phyloP scores from a whole-genome alignment of 2,329 filamentous ascomycete species.

The Monilinia polystroma region DNA sequence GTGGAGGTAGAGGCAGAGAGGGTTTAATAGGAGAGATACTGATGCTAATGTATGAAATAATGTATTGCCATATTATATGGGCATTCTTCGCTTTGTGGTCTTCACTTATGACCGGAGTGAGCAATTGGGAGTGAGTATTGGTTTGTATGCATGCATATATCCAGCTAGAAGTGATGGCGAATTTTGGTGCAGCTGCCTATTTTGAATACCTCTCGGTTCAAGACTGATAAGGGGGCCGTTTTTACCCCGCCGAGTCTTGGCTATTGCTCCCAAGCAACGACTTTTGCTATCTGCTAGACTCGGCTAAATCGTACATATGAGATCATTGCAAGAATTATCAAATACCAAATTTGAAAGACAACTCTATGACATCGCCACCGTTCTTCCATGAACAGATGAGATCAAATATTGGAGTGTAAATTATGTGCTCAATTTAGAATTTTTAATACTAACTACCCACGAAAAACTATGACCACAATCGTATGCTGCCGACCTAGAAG shows the following conservation, averaged over 20 bases:
- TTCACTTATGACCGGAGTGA: not conserved
- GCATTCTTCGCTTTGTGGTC: not conserved
- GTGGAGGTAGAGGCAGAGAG: too few species aligned
- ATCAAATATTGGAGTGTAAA: not conserved
- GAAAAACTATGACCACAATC: conserved; percentile 16
- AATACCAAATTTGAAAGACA: not conserved
- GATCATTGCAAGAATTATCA: not conserved
- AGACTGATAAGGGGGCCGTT: not conserved
- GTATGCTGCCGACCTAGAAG: conserved; percentile 15
- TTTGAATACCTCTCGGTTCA: not conserved
- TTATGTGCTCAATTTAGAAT: conserved; percentile 24
- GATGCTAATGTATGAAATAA: not conserved
- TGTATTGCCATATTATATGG: not conserved
- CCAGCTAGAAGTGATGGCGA: not conserved
- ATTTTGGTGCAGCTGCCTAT: not conserved
- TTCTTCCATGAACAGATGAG: not conserved
- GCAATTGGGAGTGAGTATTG: not conserved
- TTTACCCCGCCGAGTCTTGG: not conserved
- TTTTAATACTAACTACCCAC: conserved; percentile 24
- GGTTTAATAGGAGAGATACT: not conserved
- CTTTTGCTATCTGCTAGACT: not conserved
- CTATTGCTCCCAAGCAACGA: too few species aligned
- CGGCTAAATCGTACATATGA: not conserved
- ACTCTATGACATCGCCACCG: not conserved
- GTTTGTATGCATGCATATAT: not conserved